phyloP scores from a whole-genome alignment of 2,329 filamentous ascomycete genomes.

The Nothophoma quercina region DNA sequence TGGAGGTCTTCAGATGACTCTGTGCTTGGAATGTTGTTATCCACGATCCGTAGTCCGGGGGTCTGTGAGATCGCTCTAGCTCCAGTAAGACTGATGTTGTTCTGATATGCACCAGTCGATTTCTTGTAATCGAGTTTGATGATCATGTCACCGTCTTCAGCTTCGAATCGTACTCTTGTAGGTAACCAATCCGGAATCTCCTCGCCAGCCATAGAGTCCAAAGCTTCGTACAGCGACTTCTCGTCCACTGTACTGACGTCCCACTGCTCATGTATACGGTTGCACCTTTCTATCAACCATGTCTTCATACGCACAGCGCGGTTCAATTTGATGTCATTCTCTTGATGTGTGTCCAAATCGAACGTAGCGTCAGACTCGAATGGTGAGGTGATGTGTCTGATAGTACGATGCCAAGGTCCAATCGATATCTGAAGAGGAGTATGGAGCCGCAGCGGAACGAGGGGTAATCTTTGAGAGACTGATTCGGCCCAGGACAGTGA shows the following conservation, averaged over 20 bases:
- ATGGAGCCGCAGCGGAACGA: conserved; percentile 39
- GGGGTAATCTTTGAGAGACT: conserved; percentile 29
- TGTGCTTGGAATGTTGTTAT: not conserved
- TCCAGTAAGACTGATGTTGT: conserved; percentile 17
- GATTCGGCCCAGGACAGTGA: conserved; percentile 32
- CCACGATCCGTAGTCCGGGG: not conserved
- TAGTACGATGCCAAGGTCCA: conserved; percentile 35
- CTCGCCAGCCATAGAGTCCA: conserved; percentile 37
- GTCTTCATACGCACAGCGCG: conserved; percentile 33
- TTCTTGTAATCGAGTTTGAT: conserved; percentile 41
- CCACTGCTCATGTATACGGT: conserved; percentile 35
- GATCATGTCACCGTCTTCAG: conserved; percentile 39
- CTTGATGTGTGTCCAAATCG: not conserved
- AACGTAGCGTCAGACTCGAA: not conserved
- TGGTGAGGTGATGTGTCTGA: conserved; percentile 12
- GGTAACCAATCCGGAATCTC: conserved; percentile 41
- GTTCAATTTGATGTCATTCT: conserved; percentile 4
- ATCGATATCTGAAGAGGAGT: conserved; percentile 37
- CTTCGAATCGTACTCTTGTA: conserved; percentile 34
- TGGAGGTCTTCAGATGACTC: not conserved
- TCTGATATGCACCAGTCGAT: conserved; percentile 16
- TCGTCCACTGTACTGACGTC: conserved; percentile 29
- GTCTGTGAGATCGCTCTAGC: not conserved
- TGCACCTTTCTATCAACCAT: conserved; percentile 31
- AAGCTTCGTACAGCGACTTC: conserved; percentile 27